Evolutionary conservation across 2,329 filamentous ascomycete species (phyloP), one percentile per base, ranked within the genome.

Genomic region (Laburnicola sp.): DNA sequence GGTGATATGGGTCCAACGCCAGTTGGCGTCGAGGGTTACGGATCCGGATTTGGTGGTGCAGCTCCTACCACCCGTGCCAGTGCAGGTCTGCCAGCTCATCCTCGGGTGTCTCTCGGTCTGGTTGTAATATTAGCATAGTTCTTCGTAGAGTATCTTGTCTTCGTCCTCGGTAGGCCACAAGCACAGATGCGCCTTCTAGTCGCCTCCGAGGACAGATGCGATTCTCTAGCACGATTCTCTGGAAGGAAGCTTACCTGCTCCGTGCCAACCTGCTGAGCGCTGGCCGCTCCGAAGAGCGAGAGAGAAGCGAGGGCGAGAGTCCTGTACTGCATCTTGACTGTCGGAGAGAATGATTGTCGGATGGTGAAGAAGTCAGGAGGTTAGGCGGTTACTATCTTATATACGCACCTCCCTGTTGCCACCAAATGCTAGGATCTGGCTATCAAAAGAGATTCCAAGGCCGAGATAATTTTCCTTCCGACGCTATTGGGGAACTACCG

Each of bases 1-100:
- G 44, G 64, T 72, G 32, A 70, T 68, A 66, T 80, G 78, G 22
- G 75, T 53, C 78, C 78, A 80, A 54, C 78, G 75, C 78, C 78
- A 80, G 69, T 80, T 80, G 51, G 75, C 64, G 58, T 78, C 76
- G 30, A 78, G 63, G n/a, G 71, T 70, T 53, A 78, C 57, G 21
- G 69, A 64, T 31, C 65, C 70, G 26, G 58, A 45, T 58, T 74
- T 70, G 34, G 60, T 64, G 6, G 69, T 71, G 56, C 75, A 77
- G 63, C 67, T 70, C 45, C 41, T 69, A 48, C 69, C 68, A 11
- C 73, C 73, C 11, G 62, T 72, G 21, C 69, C 67, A 40, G 73
- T 75, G 60, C 75, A 77, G 11, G 58, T 65, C 52, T 73, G 62
- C 64, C 71, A 75, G 48, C 62, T 65, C 53, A 78, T 58, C 53